Base-by-base conservation (phyloP, 371 early-diverging fungal genomes). In the Mucor racemosus region DNA sequence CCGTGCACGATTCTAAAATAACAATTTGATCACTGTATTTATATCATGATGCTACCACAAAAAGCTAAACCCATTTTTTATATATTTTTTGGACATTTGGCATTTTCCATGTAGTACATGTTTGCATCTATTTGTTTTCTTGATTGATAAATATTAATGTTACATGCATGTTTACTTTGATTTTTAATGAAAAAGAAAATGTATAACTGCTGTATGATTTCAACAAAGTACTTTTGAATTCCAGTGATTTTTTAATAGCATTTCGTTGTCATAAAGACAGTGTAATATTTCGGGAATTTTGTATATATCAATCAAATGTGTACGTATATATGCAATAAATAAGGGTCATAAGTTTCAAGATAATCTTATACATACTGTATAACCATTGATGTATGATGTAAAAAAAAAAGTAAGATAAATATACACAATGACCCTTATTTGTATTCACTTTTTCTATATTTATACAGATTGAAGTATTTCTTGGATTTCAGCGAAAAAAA, bases 1-100 rank as follows among this genome's bases (percentile, higher is more conserved):
- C 54, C 54, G 54, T 54, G 54, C 54, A 54, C 54, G 54, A 54
- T 48, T 48, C 48, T 48, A 48, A 48, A 21, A 21, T 48, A 21
- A 48, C 48, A 48, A 48, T 48, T 46, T 19, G 48, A 48, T 17
- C 48, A 5, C 14, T 42, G 42, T 42, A 42, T 42, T 42, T 42
- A 42, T 42, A 15, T 42, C 1, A 42, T 42, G 4, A 15, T n/a
- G 42, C 19, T 48, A 17, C 48, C 17, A 48, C 48, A 48, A 21
- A 48, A 9, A 48, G 48, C 48, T 21, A 48, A 48, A 48, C 9
- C 48, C 17, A 8, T 44, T 44, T 44, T 44, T 3, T 40, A 13
- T 40, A 13, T 15, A 5, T 6, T 3, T 42, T 42, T 15, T n/a
- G 5, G n/a, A 9, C 19, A 48, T 48, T 48, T 19, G 48, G 48